Evolutionary conservation across 345 rosid genomes (phyloP).

Genomic region (Physaria fendleri): DNA sequence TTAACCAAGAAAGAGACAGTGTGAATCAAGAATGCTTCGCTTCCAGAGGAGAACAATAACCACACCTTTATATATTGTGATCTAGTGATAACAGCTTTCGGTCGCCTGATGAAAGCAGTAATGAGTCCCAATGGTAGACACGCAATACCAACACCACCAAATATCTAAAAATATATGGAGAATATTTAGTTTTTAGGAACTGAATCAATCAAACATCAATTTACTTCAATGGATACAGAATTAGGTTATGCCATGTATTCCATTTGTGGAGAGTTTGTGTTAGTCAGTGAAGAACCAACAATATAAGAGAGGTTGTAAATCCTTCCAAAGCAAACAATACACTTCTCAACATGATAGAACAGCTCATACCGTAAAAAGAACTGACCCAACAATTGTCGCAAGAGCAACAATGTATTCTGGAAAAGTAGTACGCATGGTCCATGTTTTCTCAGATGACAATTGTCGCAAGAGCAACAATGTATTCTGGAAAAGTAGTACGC

Average conservation of each 20-base stretch:
- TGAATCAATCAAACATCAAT: not conserved
- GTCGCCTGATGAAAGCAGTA: slow-evolving; percentile 88
- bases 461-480: slow-evolving; percentile 98
- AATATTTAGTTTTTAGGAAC: not conserved
- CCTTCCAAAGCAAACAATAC: not conserved
- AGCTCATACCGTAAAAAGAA: slow-evolving; percentile 76
- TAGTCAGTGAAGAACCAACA: not conserved
- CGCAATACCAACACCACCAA: slow-evolving; percentile 99
- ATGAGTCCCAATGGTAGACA: slow-evolving; percentile 93
- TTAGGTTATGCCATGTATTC: not conserved
- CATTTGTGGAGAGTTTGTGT: not conserved
- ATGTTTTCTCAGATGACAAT: slow-evolving; percentile 95
- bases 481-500: slow-evolving; percentile 96
- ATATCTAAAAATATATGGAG: slow-evolving; percentile 50
- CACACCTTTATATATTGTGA: slow-evolving; percentile 95
- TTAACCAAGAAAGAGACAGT: not conserved
- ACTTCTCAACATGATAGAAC: slow-evolving; percentile 1
- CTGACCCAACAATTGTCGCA: slow-evolving; percentile 96
- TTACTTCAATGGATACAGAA: not conserved
- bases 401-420: slow-evolving; percentile 99
- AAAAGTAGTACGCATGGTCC: slow-evolving; percentile 95
- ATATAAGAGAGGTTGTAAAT: not conserved
- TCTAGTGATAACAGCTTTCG: slow-evolving; percentile 96
- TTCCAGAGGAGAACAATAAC: not conserved
- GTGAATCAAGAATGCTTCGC: not conserved